Conservation (phyloP, 2,329 filamentous ascomycete species). For the Xylariaceae sp. region DNA sequence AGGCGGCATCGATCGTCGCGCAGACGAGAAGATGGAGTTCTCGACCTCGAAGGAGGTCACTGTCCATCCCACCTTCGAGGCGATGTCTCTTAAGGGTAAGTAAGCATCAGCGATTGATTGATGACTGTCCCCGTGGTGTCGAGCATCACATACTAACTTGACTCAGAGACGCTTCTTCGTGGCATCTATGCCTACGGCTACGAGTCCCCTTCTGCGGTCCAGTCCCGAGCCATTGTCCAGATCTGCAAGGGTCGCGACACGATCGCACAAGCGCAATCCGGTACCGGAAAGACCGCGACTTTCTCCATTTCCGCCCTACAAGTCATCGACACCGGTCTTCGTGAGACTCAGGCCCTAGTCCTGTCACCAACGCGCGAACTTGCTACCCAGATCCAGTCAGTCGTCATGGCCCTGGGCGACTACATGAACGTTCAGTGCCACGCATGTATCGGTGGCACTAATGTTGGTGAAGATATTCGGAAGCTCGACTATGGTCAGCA, state of each 20-base stretch:
- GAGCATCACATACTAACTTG: conserved; percentile 1
- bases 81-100: conserved; percentile 87
- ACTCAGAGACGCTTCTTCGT: conserved; percentile 79
- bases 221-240: conserved; percentile 96
- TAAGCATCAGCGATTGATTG: conserved; percentile 29
- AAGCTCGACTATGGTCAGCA: conserved; percentile 98
- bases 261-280: conserved; percentile 95
- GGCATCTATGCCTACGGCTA: conserved; percentile 98
- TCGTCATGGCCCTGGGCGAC: conserved; percentile 98
- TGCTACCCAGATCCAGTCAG: conserved; percentile 96
- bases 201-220: conserved; percentile 94
- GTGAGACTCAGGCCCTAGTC: conserved; percentile 90
- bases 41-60: conserved; percentile 96
- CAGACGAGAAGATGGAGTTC: conserved; percentile 97
- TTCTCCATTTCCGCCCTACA: conserved; percentile 96
- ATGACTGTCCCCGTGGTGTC: not conserved
- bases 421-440: conserved; percentile 99
- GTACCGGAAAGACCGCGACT: conserved; percentile 93
- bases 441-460: conserved; percentile 96
- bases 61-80: conserved; percentile 87
- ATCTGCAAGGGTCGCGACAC: conserved; percentile 99
- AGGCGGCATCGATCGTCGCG: conserved; percentile 75
- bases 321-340: conserved; percentile 87
- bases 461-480: conserved; percentile 94
- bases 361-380: conserved; percentile 94